Evolutionary conservation across 2,329 filamentous ascomycete genomes (phyloP).

Genomic region (Dothiorella sarmentorum): DNA sequence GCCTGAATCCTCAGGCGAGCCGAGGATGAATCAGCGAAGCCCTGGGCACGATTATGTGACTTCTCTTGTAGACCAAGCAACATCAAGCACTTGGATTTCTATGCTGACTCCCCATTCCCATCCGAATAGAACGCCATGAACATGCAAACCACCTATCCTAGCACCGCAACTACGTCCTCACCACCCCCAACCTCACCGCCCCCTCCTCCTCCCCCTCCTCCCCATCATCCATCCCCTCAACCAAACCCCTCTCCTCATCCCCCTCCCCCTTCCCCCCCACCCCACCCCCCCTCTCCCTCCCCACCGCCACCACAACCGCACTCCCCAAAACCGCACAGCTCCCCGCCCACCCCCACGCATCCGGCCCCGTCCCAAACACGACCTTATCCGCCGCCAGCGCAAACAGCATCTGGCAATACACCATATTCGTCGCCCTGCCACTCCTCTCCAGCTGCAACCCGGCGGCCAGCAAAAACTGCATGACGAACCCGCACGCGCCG

Average conservation of each 20-base stretch:
- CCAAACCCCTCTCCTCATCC: slow-evolving; percentile 34
- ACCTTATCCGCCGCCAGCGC: slow-evolving; percentile 62
- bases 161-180: not conserved
- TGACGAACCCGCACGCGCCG: slow-evolving; percentile 71
- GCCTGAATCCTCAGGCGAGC: too few relatives aligned
- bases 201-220: not conserved
- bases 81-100: too few relatives aligned
- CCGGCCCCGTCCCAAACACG: slow-evolving; percentile 60
- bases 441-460: slow-evolving; percentile 66
- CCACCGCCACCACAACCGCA: slow-evolving; percentile 62
- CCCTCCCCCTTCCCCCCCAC: slow-evolving; percentile 20
- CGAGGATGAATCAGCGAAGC: too few relatives aligned
- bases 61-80: too few relatives aligned
- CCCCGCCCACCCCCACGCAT: slow-evolving; percentile 56
- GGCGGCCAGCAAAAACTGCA: slow-evolving; percentile 82
- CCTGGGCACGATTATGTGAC: too few relatives aligned
- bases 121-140: too few relatives aligned
- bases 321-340: slow-evolving; percentile 62
- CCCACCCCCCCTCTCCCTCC: slow-evolving; percentile 41
- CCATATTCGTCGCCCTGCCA: slow-evolving; percentile 57
- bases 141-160: too few relatives aligned
- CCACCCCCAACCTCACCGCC: not conserved
- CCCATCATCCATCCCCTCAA: not conserved
- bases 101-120: too few relatives aligned
- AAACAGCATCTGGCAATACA: slow-evolving; percentile 69